Conservation (phyloP, 306 rosid species). For the Arachis hypogaea region DNA sequence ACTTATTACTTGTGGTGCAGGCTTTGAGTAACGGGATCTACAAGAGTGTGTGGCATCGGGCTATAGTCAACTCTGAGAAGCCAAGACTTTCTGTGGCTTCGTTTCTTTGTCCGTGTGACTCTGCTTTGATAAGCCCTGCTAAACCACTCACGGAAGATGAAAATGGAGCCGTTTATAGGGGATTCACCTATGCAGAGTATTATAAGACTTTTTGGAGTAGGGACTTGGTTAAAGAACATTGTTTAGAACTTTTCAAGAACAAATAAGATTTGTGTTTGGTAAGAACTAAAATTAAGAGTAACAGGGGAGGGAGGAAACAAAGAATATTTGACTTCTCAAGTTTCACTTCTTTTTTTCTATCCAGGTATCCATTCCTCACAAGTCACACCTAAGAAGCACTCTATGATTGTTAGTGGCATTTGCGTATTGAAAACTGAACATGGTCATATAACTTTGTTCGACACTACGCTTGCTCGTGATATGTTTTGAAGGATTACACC, state of each 20-base stretch:
- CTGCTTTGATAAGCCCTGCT: constrained; percentile 75
- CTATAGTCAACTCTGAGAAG: constrained; percentile 67
- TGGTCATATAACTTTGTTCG: constrained; percentile 5
- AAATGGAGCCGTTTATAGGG: constrained; percentile 57
- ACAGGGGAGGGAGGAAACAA: background rate
- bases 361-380: background rate
- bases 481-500: background rate
- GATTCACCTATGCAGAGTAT: constrained; percentile 73
- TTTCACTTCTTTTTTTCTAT: constrained; percentile 23
- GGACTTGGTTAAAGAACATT: constrained; percentile 66
- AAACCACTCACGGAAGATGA: constrained; percentile 53
- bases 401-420: constrained; percentile 2
- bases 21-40: constrained; percentile 87
- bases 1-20: constrained; percentile 43
- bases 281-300: background rate
- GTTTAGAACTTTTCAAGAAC: constrained; percentile 80
- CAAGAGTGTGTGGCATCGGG: constrained; percentile 95
- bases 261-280: constrained; percentile 10
- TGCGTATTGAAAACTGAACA: constrained; percentile 17
- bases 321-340: background rate
- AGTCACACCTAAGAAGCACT: background rate
- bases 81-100: constrained; percentile 91
- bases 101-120: constrained; percentile 68
- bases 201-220: constrained; percentile 85
- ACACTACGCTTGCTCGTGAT: background rate